Evolutionary conservation across 805 yeast species (phyloP), one percentile per base, ranked within the genome.

Genomic region (Sungouiozyma intestinalis): DNA sequence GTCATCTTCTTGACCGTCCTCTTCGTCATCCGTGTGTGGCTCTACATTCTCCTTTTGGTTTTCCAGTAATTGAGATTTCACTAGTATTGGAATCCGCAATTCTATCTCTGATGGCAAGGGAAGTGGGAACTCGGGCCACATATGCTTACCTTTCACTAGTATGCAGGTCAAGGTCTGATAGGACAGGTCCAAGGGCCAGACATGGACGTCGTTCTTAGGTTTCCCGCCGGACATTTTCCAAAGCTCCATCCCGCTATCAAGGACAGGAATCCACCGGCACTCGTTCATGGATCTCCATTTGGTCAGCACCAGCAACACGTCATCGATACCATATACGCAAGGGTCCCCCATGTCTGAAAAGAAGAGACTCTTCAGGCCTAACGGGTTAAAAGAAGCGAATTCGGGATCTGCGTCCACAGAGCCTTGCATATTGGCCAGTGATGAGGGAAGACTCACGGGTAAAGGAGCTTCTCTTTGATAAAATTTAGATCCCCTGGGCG

Each of bases 271-370:
- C 97, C 97, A 90, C 46, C 79, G 71, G 2, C 94, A 79, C 57
- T 87, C 92, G 31, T 72, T 60, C 0, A 81, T 68, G 17, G 73
- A 75, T 51, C 96, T 71, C 95, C 97, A 90, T 49, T 79, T 76
- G 18, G 79, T 69, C 16, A 92, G 65, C 0, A 85, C 75, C 27
- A 83, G 60, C 33, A 92, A 67, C 9, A 79, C 73, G 46, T 86
- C 86, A 48, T 81, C 87, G 27, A 71, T 67, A n/a, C 94, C 95
- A 42, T 80, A 82, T 5, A 88, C 59, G 48, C 92, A 83, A 1
- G 98, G 98, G 59, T 90, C 97, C 16, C 95, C 95, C 53, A 75
- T 80, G 36, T 80, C 79, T 35, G 85, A 81, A 67, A 90, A 92
- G 55, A 92, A 87, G n/a, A 85, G 58, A 2, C 88, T 81, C 48